A percentile compares a stretch with the other conserved stretches of the same genome.
Evolutionary conservation across 495 filamentous ascomycete species (phyloP).

Genomic region (Daldinia caldariorum): DNA sequence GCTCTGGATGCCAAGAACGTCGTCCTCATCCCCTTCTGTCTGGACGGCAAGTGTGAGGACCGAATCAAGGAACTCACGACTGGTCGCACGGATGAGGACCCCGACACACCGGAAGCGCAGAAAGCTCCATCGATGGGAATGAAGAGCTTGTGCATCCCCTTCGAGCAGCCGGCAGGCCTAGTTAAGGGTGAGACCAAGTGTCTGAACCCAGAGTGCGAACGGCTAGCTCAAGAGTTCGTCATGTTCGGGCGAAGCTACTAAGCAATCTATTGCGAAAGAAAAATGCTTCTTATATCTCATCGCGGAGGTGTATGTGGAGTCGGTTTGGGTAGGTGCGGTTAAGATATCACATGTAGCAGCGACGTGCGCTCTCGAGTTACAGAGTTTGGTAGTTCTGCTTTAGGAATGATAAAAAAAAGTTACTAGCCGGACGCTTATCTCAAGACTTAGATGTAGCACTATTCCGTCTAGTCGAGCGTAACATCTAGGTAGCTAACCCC

Average conservation of each 20-base stretch:
- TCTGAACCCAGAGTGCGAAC: conserved; percentile 81
- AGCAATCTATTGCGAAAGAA: background rate
- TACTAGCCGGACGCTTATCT: background rate
- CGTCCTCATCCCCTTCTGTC: conserved; percentile 85
- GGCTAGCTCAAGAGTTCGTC: conserved; percentile 79
- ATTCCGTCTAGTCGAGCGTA: background rate
- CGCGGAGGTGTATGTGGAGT: conserved; percentile 23
- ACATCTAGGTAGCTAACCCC: background rate
- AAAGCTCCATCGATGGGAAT: conserved; percentile 94
- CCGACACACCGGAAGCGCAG: conserved; percentile 72
- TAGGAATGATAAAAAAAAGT: conserved; percentile 10
- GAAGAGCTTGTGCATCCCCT: conserved; percentile 97
- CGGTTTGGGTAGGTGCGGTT: conserved; percentile 13
- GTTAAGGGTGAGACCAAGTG: conserved; percentile 86
- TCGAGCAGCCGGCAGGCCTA: conserved; percentile 88
- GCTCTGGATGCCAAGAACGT: conserved; percentile 92
- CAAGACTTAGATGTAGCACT: background rate
- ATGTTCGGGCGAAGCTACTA: conserved; percentile 82
- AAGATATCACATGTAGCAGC: conserved; percentile 33
- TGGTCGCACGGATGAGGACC: conserved; percentile 71
- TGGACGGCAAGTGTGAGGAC: conserved; percentile 85
- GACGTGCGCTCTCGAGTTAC: conserved; percentile 8
- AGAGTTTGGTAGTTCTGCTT: conserved; percentile 24
- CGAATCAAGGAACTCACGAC: conserved; percentile 90
- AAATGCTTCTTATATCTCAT: conserved; percentile 17